Conservation (phyloP, 1,284 basidiomycete species). For the Somion occarium region DNA sequence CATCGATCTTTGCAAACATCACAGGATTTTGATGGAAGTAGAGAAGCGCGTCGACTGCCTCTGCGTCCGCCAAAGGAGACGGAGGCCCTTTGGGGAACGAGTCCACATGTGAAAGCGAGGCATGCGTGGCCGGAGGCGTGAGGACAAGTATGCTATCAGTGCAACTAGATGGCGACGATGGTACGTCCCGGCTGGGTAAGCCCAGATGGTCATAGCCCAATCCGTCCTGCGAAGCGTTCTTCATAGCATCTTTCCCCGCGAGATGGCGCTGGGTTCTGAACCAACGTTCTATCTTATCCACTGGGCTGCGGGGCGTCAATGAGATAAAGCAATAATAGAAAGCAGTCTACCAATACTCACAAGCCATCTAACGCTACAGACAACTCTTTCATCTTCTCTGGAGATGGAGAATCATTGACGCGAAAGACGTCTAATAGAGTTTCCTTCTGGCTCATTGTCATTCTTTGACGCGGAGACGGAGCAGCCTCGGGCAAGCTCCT, state of each 20-base stretch:
- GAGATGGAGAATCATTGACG: not conserved
- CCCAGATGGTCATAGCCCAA: too few relatives aligned
- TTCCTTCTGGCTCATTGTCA: not conserved
- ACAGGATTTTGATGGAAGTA: not conserved
- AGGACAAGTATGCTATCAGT: not conserved
- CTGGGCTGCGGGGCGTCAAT: not conserved
- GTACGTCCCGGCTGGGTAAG: too few relatives aligned
- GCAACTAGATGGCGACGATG: not conserved
- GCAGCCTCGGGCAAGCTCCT: not conserved
- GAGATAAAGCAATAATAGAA: not conserved
- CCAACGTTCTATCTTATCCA: not conserved
- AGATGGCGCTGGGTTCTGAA: not conserved
- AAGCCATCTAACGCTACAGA: not conserved
- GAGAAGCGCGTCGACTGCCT: not conserved
- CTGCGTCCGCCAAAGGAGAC: not conserved
- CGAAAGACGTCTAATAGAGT: not conserved
- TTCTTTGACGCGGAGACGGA: not conserved
- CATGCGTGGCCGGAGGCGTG: not conserved
- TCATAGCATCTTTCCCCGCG: too few relatives aligned
- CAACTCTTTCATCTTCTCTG: not conserved
- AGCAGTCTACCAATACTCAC: not conserved
- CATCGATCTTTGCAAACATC: too few relatives aligned
- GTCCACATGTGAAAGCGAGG: not conserved
- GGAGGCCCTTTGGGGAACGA: too few relatives aligned
- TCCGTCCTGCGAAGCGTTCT: too few relatives aligned